Conservation (phyloP, 2,329 filamentous ascomycete genomes). For the Colletotrichum australisinense region DNA sequence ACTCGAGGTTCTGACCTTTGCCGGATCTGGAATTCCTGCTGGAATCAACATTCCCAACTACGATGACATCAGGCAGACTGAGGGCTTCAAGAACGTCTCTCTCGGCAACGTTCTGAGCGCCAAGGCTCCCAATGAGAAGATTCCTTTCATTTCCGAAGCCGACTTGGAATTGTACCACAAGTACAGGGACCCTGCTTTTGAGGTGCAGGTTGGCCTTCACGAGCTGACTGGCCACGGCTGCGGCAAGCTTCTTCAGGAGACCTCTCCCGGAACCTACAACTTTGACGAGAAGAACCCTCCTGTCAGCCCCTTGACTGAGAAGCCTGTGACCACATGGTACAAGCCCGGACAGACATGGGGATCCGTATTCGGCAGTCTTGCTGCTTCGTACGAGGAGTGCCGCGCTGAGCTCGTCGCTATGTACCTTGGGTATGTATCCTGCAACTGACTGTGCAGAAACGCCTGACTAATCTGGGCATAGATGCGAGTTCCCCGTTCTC, state of each 20-base stretch:
- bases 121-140: constrained; percentile 90
- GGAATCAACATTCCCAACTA: constrained; percentile 79
- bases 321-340: constrained; percentile 88
- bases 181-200: constrained; percentile 88
- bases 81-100: constrained; percentile 94
- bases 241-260: constrained; percentile 94
- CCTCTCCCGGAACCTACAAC: constrained; percentile 83
- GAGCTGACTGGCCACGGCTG: constrained; percentile 86
- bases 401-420: constrained; percentile 95
- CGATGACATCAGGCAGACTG: constrained; percentile 81
- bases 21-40: constrained; percentile 72
- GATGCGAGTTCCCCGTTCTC: constrained; percentile 89
- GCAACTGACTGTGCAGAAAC: no score
- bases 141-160: constrained; percentile 86
- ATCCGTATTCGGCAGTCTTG: constrained; percentile 88
- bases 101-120: constrained; percentile 93
- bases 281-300: constrained; percentile 88
- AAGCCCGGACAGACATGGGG: constrained; percentile 97
- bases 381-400: constrained; percentile 93
- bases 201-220: constrained; percentile 95
- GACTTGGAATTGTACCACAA: constrained; percentile 84
- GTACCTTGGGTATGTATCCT: constrained; percentile 64
- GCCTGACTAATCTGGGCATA: constrained; percentile 39
- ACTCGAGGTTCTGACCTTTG: constrained; percentile 88
- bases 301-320: constrained; percentile 80